Percentiles rank a stretch among this genome's conserved stretches.
phyloP scores from a whole-genome alignment of 352 stramenopile genomes.

The Blastocystis sp. region DNA sequence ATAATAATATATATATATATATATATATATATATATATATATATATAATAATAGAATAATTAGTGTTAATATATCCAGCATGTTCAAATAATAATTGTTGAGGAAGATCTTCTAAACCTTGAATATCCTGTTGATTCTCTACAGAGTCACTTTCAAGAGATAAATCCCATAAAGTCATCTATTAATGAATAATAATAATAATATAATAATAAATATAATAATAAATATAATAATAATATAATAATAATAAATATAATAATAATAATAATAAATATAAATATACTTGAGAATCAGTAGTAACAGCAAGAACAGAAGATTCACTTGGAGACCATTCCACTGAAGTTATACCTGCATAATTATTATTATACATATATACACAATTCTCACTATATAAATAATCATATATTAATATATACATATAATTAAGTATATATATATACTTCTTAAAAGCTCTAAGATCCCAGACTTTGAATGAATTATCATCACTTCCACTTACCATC shows the following conservation, averaged over 20 bases:
- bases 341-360: constrained; percentile 70
- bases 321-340: constrained; percentile 96
- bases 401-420: not conserved
- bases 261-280: too few relatives aligned
- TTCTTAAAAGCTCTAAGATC: constrained; percentile 31
- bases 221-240: too few relatives aligned
- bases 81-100: constrained; percentile 97
- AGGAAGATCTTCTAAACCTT: constrained; percentile 64
- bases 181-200: too few relatives aligned
- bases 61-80: too few relatives aligned
- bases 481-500: constrained; percentile 81
- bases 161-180: constrained; percentile 90
- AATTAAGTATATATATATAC: constrained; percentile 37
- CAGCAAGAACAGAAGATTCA: constrained; percentile 86
- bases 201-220: too few relatives aligned
- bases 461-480: constrained; percentile 62
- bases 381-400: not conserved
- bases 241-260: too few relatives aligned
- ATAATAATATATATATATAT: not conserved
- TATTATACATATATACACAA: constrained; percentile 32
- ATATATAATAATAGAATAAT: too few relatives aligned
- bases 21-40: too few relatives aligned
- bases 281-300: constrained; percentile 60
- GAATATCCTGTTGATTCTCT: too few relatives aligned
- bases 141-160: constrained; percentile 88